Conservation (phyloP, 2,329 filamentous ascomycete genomes). For the Scedosporium dehoogii region DNA sequence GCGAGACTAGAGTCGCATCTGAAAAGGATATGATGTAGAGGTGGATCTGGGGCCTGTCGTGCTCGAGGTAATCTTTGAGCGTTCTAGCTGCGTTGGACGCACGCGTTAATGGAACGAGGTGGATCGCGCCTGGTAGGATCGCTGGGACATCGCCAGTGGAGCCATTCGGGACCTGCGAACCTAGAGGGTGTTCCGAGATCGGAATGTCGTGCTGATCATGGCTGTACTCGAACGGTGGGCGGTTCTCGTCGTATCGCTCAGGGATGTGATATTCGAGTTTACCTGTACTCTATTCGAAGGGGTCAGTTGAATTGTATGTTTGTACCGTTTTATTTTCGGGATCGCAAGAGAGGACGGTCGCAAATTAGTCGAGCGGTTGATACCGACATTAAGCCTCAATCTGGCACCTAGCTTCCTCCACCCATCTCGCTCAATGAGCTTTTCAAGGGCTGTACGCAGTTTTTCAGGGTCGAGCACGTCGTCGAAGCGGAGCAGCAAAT, state of each 20-base stretch:
- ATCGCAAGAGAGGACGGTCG: not conserved
- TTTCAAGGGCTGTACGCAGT: not conserved
- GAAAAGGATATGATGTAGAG: slow-evolving; percentile 37
- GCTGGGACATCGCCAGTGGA: not conserved
- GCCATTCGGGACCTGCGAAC: slow-evolving; percentile 8
- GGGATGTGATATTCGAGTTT: slow-evolving; percentile 23
- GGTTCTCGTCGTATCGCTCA: slow-evolving; percentile 16
- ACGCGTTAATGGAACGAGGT: not conserved
- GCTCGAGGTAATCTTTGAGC: slow-evolving; percentile 28
- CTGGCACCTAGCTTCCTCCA: not conserved
- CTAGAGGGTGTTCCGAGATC: slow-evolving; percentile 30
- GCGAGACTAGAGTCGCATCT: slow-evolving; percentile 37
- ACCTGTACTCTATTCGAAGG: slow-evolving; percentile 10
- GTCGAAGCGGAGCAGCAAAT: slow-evolving; percentile 26
- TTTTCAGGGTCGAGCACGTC: slow-evolving; percentile 26
- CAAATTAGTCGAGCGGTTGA: not conserved
- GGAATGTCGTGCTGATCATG: slow-evolving; percentile 23
- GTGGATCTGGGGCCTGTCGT: slow-evolving; percentile 33
- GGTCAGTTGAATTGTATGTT: slow-evolving; percentile 14
- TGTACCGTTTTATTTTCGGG: not conserved
- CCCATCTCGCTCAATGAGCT: not conserved
- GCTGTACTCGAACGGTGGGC: slow-evolving; percentile 30
- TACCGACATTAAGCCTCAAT: not conserved
- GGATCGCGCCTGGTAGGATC: not conserved
- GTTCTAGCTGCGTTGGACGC: slow-evolving; percentile 8